These are phyloP conservation scores for Gamarada debralockiae DNA, from an alignment of 495 filamentous ascomycete species.

Conservation along the genomic window DNA sequence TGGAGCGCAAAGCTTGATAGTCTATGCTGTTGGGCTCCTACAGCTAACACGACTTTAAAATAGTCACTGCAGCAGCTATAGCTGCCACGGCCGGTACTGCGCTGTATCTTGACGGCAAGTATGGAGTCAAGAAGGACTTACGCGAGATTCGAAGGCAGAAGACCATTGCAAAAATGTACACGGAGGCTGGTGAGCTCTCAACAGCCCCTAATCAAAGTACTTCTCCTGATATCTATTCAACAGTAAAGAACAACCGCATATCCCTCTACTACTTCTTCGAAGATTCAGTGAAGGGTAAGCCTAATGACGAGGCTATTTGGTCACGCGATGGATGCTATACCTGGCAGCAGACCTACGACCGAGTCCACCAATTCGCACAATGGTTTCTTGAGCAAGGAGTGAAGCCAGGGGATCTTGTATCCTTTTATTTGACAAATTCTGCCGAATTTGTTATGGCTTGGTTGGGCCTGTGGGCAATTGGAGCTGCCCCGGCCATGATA, in stretches of 20 bases:
- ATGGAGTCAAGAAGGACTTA: constrained; percentile 59
- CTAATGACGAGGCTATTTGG: constrained; percentile 59
- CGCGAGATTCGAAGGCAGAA: constrained; percentile 27
- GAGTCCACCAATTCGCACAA: constrained; percentile 57
- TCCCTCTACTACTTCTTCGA: constrained; percentile 67
- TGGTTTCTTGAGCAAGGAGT: constrained; percentile 61
- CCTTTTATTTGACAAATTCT: constrained; percentile 65
- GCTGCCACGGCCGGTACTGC: constrained; percentile 46
- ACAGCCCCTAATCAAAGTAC: background rate
- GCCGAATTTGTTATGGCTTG: constrained; percentile 64
- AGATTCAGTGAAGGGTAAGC: constrained; percentile 42
- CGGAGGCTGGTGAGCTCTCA: constrained; percentile 21
- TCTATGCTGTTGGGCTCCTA: background rate
- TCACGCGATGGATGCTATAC: constrained; percentile 60
- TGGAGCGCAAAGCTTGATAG: background rate
- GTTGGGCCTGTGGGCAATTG: constrained; percentile 59
- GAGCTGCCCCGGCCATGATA: constrained; percentile 66
- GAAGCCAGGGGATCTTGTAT: constrained; percentile 60
- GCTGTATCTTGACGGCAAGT: constrained; percentile 69
- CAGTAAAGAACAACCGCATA: constrained; percentile 39
- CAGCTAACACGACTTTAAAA: constrained; percentile 1
- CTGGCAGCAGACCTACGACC: constrained; percentile 52
- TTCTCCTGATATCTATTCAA: background rate
- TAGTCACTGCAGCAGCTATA: constrained; percentile 45
- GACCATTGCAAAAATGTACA: constrained; percentile 28